Evolutionary conservation across 108 stramenopile genomes (phyloP).

Genomic region (Pseudonitzschia delicatissima): DNA sequence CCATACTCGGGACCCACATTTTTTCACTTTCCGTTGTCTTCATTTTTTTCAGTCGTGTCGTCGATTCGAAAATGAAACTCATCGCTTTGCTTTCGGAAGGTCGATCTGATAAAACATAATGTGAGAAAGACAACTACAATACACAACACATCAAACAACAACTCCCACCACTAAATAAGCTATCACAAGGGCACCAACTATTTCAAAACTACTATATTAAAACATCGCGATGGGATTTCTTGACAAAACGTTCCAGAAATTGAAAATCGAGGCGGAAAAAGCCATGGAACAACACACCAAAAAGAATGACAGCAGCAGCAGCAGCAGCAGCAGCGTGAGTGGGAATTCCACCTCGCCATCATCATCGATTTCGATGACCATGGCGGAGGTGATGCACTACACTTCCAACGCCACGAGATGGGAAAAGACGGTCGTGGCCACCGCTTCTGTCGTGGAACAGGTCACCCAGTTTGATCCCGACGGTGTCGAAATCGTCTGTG

Average conservation of each 20-base stretch:
- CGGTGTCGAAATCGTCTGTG: not conserved
- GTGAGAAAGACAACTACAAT: too few relatives aligned
- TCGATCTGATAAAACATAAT: too few relatives aligned
- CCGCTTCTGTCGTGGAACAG: not conserved
- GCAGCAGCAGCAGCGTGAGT: not conserved
- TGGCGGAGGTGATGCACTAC: not conserved
- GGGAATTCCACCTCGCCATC: not conserved
- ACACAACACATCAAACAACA: too few relatives aligned
- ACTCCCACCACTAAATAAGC: too few relatives aligned
- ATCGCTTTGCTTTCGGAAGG: too few relatives aligned
- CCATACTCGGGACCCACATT: too few relatives aligned
- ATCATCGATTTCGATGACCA: not conserved
- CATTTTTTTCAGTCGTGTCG: too few relatives aligned
- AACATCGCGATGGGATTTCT: not conserved
- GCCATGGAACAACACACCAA: not conserved
- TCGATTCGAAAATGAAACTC: too few relatives aligned
- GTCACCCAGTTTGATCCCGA: conserved; percentile 4
- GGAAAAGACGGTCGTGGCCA: not conserved
- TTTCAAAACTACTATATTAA: too few relatives aligned
- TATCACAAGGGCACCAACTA: too few relatives aligned
- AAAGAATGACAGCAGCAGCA: not conserved
- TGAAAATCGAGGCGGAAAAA: not conserved
- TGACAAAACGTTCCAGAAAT: not conserved
- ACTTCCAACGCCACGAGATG: not conserved
- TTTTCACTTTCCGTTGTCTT: too few relatives aligned